Evolutionary conservation across 768 basidiomycete genomes (phyloP), one percentile per base, ranked within the genome.

Genomic region (Mycena belliarum): DNA sequence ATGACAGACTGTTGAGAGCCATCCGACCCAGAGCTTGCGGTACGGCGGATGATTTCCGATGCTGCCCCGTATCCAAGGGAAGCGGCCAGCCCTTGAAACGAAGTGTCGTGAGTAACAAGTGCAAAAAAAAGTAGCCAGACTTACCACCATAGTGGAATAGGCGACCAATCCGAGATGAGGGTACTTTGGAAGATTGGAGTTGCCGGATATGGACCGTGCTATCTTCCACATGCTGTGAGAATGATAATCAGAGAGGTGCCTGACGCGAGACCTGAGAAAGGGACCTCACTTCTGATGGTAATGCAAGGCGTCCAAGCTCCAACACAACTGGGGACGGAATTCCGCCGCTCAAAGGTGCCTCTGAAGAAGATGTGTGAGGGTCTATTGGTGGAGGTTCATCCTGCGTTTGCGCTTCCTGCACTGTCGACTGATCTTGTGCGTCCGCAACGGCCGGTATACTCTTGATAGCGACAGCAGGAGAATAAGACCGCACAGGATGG

Each of bases 101-200:
- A 26, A 23, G 16, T n/a, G n/a, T 16, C 18, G n/a, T 26, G 18
- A 35, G 12, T 21, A 10, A 32, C 29, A 7, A n/a, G 53, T 50
- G 54, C 6, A 32, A 12, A 32, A 12, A 32, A 12, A 21, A 20
- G 3, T n/a, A 35, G 0, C 9, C n/a, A 33, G 32, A 24, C 66
- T 44, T 66, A 89, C 95, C 92, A 65, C 96, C 96, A 57, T 98
- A 98, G 64, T 98, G 96, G 63, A 98, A 91, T 9, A 98, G 68
- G 16, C 95, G 82, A 5, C 93, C 95, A 10, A 98, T 78, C 12
- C 88, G 82, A 0, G 95, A 96, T 0, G 93, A 91, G 16, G 96
- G 96, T 0, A 98, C 94, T 69, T 83, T 91, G 6, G 95, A 96
- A 0, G 93, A 85, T 66, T 86, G 85, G 2, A 92, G 73, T 20